Percentiles rank a stretch among this genome's conserved stretches.
Evolutionary conservation across 169 alveolate species (phyloP).

Genomic region (Plasmodium billcollinsi): DNA sequence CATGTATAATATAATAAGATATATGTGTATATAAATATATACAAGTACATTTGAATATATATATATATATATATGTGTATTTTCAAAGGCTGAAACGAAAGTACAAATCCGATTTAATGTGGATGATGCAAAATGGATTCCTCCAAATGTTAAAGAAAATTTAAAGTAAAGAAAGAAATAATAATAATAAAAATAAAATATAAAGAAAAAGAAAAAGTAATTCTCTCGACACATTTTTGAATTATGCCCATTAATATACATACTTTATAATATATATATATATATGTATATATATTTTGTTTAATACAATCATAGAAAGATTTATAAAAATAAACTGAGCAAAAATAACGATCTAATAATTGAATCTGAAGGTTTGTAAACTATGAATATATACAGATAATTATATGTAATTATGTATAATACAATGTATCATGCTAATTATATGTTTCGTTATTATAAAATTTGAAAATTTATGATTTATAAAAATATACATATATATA

Average conservation of each 20-base stretch:
- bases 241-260: background rate
- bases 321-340: slow-evolving; percentile 36
- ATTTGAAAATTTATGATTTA: too few relatives aligned
- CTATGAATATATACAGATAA: background rate
- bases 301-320: slow-evolving; percentile 14
- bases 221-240: background rate
- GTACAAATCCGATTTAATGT: slow-evolving; percentile 86
- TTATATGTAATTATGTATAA: too few relatives aligned
- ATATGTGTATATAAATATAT: background rate
- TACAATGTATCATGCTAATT: too few relatives aligned
- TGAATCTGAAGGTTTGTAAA: slow-evolving; percentile 49
- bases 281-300: background rate
- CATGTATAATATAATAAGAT: background rate
- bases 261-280: background rate
- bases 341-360: slow-evolving; percentile 53
- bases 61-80: background rate
- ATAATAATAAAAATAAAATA: background rate
- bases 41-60: background rate
- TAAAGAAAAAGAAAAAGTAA: background rate
- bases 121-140: slow-evolving; percentile 81
- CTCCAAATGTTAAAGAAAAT: slow-evolving; percentile 79
- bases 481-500: background rate
- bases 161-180: slow-evolving; percentile 75
- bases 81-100: slow-evolving; percentile 84
- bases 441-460: too few relatives aligned